These are phyloP conservation scores for Floccularia luteovirens DNA, from an alignment of 768 basidiomycete species.

Conservation along the genomic window DNA sequence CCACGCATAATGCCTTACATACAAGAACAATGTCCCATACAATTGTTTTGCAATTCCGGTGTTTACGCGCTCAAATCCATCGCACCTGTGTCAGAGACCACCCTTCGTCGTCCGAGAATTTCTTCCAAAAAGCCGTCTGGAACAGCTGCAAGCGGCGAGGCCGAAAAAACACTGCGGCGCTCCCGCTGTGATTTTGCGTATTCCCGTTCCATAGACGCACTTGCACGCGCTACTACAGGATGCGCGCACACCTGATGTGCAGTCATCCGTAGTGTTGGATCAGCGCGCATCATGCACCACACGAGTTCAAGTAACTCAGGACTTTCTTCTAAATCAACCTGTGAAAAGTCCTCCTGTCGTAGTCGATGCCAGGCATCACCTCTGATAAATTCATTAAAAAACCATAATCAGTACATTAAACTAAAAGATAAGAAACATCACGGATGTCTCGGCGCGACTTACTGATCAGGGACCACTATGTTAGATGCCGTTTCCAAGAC, in stretches of 20 bases:
- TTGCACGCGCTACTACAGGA: constrained; percentile 55
- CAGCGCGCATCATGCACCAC: constrained; percentile 69
- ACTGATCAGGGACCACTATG: constrained; percentile 96
- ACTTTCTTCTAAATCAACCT: constrained; percentile 66
- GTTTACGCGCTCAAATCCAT: constrained; percentile 28
- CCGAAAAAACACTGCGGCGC: constrained; percentile 38
- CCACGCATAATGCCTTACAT: background rate
- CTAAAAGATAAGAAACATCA: constrained; percentile 8
- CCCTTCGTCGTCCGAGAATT: constrained; percentile 41
- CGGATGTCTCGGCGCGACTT: constrained; percentile 25
- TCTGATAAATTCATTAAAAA: constrained; percentile 40
- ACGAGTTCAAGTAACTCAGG: constrained; percentile 62
- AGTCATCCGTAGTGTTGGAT: constrained; percentile 51
- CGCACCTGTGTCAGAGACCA: constrained; percentile 11
- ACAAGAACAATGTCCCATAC: background rate
- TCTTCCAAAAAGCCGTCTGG: constrained; percentile 57
- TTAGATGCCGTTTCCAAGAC: constrained; percentile 94
- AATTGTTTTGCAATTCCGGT: constrained; percentile 19
- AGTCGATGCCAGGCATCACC: constrained; percentile 93
- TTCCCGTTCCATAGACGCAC: constrained; percentile 53
- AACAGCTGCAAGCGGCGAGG: constrained; percentile 57
- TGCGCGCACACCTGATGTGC: constrained; percentile 53
- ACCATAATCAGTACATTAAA: constrained; percentile 18
- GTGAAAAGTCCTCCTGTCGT: constrained; percentile 85
- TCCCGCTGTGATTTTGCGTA: constrained; percentile 24